phyloP scores from a whole-genome alignment of 352 stramenopile genomes.

The Phytophthora idaei region DNA sequence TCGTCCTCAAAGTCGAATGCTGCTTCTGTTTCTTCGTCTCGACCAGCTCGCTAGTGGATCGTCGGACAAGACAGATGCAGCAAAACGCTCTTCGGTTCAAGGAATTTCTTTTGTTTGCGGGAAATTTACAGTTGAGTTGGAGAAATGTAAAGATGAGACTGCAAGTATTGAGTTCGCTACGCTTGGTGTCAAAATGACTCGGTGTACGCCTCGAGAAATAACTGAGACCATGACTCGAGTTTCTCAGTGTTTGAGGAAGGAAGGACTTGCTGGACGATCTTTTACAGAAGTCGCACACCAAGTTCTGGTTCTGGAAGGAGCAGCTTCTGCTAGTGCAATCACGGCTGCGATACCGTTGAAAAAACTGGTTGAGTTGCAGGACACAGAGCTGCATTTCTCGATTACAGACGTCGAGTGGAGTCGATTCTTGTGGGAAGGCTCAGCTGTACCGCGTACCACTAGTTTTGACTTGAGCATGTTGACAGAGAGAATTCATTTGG shows the following conservation, averaged over 20 bases:
- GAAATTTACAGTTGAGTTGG: slow-evolving; percentile 31
- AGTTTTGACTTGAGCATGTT: slow-evolving; percentile 35
- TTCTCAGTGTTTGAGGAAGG: slow-evolving; percentile 24
- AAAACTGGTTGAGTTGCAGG: slow-evolving; percentile 20
- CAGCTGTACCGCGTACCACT: slow-evolving; percentile 13
- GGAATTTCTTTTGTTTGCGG: slow-evolving; percentile 37
- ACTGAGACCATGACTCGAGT: slow-evolving; percentile 43
- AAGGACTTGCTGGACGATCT: slow-evolving; percentile 12
- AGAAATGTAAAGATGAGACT: slow-evolving; percentile 4
- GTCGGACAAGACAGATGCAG: slow-evolving; percentile 10
- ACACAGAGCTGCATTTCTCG: slow-evolving; percentile 46
- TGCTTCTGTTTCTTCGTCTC: slow-evolving; percentile 54
- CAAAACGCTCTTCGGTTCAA: slow-evolving; percentile 30
- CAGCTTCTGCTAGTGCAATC: slow-evolving; percentile 23
- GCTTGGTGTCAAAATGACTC: slow-evolving; percentile 50
- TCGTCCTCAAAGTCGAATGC: slow-evolving; percentile 38
- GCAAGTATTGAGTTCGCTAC: slow-evolving; percentile 28
- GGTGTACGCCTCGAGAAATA: slow-evolving; percentile 46
- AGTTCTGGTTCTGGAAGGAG: slow-evolving; percentile 45
- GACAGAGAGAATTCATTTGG: slow-evolving; percentile 21
- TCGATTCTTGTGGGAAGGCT: slow-evolving; percentile 14
- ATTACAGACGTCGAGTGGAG: slow-evolving; percentile 55
- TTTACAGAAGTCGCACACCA: slow-evolving; percentile 36
- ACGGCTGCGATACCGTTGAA: slow-evolving; percentile 11
- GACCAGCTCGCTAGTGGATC: slow-evolving; percentile 49